Base-by-base conservation (phyloP, 129 eudicot species). In the Glebionis coronaria region DNA sequence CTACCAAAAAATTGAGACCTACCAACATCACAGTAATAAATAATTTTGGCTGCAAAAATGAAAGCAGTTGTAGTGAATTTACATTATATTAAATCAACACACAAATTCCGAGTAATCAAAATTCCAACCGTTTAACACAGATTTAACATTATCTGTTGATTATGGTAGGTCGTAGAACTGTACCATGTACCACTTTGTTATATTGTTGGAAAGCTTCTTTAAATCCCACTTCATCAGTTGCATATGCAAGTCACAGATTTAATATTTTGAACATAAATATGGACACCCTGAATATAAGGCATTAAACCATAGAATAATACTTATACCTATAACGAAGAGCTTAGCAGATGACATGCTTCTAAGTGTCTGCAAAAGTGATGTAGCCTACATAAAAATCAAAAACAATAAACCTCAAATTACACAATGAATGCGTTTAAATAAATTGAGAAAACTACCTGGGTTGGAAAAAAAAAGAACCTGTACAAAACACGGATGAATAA, bases 1-100 rank as follows among this genome's bases (percentile, higher is more conserved):
- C n/a, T n/a, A n/a, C 91, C 96, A 72, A 88, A 92, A 23, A 95
- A 90, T 57, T 90, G 80, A 19, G 97, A 88, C 73, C 95, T 89
- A 63, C 96, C 92, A 63, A 84, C 78, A 13, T 77, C 90, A 47
- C 83, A 85, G 69, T 88, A 97, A 21, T 64, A 19, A 45, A 93
- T 77, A 61, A 93, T 78, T 75, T 75, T 86, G 58, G 84, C 98
- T 89, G 87, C 87, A 81, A 56, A 66, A 28, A 56, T 40, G 60
- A 66, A 19, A 63, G 35, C n/a, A 54, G 5, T 71, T 65, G 58
- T 21, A 50, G 23, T 46, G 9, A 69, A 65, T 56, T 61, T 35
- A 71, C n/a, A 21, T 52, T 61, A 2, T 63, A 47, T 29, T 18
- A 65, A n/a, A 50, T 46, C 29, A 6, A 28, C 11, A 44, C 10